A percentile compares a stretch with the other conserved stretches of the same genome.
Conservation (phyloP, 345 rosid genomes). For the Arabidopsis thaliana region TAIR10.1 NC_003076.8:24015501-24016000, state of each 20-base stretch:
- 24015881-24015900: slow-evolving; percentile 10
- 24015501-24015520: slow-evolving; percentile 17
- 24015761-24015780: neutral
- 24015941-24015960: slow-evolving; percentile 17
- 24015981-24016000: neutral
- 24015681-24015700: neutral
- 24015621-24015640: slow-evolving; percentile 43
- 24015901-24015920: neutral
- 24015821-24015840: neutral
- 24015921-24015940: neutral
- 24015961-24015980: neutral
- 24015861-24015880: neutral
- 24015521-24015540: neutral
- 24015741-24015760: neutral
- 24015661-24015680: slow-evolving; percentile 27
- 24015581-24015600: slow-evolving; percentile 20
- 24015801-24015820: neutral
- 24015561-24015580: slow-evolving; percentile 34
- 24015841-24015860: slow-evolving; percentile 1
- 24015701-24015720: slow-evolving; percentile 11
- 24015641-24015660: slow-evolving; percentile 18
- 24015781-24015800: neutral
- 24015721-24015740: slow-evolving; percentile 33
- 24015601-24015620: slow-evolving; percentile 21
- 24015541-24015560: slow-evolving; percentile 29